These are phyloP conservation scores for Astrothelium subdiscretum DNA, from an alignment of 495 filamentous ascomycete genomes.

Conservation along the genomic window DNA sequence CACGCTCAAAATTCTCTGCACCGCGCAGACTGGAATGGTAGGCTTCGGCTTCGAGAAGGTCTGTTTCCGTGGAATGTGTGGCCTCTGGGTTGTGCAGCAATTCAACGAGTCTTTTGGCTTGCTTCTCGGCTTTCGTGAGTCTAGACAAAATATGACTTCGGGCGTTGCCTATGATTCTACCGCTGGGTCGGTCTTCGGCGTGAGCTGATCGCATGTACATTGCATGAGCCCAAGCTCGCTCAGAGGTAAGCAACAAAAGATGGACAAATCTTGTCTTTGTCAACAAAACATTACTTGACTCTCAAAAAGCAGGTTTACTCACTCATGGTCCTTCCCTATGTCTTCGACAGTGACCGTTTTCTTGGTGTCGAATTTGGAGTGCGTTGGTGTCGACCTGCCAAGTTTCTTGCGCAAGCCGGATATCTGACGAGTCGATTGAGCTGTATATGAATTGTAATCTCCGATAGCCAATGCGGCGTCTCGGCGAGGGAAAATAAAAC, in stretches of 20 bases:
- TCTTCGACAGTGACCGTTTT: slow-evolving; percentile 62
- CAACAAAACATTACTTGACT: too few relatives aligned
- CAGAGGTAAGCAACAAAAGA: slow-evolving; percentile 69
- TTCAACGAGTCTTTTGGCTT: slow-evolving; percentile 55
- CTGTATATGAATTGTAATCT: slow-evolving; percentile 77
- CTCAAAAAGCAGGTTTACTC: background rate
- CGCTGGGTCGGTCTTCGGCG: slow-evolving; percentile 53
- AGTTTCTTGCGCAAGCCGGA: slow-evolving; percentile 77
- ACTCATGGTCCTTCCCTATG: slow-evolving; percentile 68
- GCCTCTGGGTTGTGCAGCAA: slow-evolving; percentile 46
- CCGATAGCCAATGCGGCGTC: slow-evolving; percentile 76
- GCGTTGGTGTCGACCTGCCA: slow-evolving; percentile 66
- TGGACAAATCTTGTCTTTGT: slow-evolving; percentile 73
- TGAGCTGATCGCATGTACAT: slow-evolving; percentile 86
- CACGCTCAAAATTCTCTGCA: slow-evolving; percentile 70
- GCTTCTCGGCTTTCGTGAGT: slow-evolving; percentile 62
- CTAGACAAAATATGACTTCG: slow-evolving; percentile 80
- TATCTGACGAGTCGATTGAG: slow-evolving; percentile 66
- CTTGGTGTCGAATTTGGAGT: slow-evolving; percentile 70
- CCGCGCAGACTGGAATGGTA: slow-evolving; percentile 68
- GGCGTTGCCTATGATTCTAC: slow-evolving; percentile 62
- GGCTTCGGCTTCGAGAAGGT: slow-evolving; percentile 76
- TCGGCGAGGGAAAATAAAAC: slow-evolving; percentile 61
- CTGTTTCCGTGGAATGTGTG: slow-evolving; percentile 53
- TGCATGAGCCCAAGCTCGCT: slow-evolving; percentile 92